Evolutionary conservation across 202 grass and related monocot species (phyloP).

Genomic region (Schoenoplectus tabernaemontani): DNA sequence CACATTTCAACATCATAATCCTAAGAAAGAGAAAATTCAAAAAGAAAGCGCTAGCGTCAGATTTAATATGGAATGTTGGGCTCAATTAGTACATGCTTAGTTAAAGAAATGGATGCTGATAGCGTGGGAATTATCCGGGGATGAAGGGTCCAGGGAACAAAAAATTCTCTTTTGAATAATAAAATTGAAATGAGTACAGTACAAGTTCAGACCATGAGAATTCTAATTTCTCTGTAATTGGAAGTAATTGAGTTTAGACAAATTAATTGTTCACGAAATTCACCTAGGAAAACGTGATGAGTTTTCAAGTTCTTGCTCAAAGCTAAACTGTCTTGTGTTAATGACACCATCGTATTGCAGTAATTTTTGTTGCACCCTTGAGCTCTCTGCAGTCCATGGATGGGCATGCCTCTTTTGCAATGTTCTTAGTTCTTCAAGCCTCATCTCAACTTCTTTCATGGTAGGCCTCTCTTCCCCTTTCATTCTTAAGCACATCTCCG

Average conservation of each 20-base stretch:
- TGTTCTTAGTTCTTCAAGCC: constrained; percentile 16
- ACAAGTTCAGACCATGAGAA: not conserved
- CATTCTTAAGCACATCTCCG: constrained; percentile 30
- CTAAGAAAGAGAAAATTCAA: no score
- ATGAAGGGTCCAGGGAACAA: no score
- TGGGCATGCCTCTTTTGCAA: not conserved
- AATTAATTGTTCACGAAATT: not conserved
- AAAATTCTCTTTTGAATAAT: no score
- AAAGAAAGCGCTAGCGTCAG: no score
- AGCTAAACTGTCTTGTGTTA: constrained; percentile 33
- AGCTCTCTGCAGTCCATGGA: not conserved
- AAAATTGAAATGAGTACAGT: no score
- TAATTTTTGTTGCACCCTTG: not conserved
- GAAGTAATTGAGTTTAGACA: not conserved
- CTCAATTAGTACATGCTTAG: no score
- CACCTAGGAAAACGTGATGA: constrained; percentile 26
- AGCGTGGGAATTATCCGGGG: no score
- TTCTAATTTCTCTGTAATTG: not conserved
- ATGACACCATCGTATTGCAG: not conserved
- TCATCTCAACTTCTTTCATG: constrained; percentile 66
- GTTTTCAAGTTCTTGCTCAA: constrained; percentile 34
- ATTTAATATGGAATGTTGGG: no score
- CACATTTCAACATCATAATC: no score
- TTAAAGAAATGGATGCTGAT: no score
- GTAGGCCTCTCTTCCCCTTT: constrained; percentile 45